phyloP scores from a whole-genome alignment of 2,329 filamentous ascomycete genomes.

The Diaporthe sp. region DNA sequence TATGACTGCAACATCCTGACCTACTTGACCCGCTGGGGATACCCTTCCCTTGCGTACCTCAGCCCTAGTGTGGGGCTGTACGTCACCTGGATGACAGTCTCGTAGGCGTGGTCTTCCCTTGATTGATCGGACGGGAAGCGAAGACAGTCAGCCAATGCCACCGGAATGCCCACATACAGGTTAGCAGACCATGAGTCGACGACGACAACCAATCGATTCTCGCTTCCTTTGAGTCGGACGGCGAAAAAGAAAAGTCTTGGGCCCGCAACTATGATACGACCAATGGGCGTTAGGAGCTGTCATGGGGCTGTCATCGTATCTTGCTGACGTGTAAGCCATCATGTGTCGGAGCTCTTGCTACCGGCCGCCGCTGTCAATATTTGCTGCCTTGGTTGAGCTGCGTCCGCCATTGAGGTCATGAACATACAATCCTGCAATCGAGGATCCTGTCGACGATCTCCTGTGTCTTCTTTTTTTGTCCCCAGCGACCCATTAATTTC shows the following conservation, averaged over 20 bases:
- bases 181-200: not conserved
- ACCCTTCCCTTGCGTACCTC: slow-evolving; percentile 25
- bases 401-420: slow-evolving; percentile 18
- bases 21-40: slow-evolving; percentile 8
- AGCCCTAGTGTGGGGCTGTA: slow-evolving; percentile 38
- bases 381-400: slow-evolving; percentile 2
- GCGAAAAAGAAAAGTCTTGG: slow-evolving; percentile 8
- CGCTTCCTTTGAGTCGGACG: slow-evolving; percentile 4
- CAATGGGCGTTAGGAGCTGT: slow-evolving; percentile 16
- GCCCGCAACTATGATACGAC: not conserved
- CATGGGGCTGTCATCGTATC: slow-evolving; percentile 19
- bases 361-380: not conserved
- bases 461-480: slow-evolving; percentile 24
- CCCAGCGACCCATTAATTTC: slow-evolving; percentile 20
- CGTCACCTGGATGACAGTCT: slow-evolving; percentile 36
- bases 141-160: slow-evolving; percentile 24
- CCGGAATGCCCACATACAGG: slow-evolving; percentile 23
- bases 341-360: not conserved
- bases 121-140: slow-evolving; percentile 30
- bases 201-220: not conserved
- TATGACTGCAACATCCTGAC: slow-evolving; percentile 19
- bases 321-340: slow-evolving; percentile 28
- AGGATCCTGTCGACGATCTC: slow-evolving; percentile 9
- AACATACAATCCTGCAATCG: not conserved
- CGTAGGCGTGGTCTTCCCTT: slow-evolving; percentile 11